Evolutionary conservation across 768 basidiomycete species (phyloP).

Genomic region (Tricholoma saponaceum): DNA sequence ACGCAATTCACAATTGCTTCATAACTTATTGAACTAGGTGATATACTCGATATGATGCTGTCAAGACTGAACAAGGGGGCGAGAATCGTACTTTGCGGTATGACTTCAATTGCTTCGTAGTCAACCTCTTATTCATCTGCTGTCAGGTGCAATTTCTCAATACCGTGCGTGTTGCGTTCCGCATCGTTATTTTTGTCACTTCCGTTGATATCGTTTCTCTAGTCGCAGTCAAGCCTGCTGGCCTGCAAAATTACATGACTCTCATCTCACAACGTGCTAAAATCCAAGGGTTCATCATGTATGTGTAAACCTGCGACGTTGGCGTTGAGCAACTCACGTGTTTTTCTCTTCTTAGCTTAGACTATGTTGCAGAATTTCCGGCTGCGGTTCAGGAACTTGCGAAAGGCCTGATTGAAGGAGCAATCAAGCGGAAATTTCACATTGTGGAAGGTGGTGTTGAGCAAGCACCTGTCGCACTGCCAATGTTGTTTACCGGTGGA

Average conservation of each 20-base stretch:
- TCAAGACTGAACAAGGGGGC: constrained; percentile 73
- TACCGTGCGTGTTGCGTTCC: constrained; percentile 63
- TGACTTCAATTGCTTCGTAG: constrained; percentile 17
- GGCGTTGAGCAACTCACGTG: not conserved
- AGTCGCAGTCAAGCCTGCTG: constrained; percentile 61
- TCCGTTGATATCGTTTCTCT: not conserved
- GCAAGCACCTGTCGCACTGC: constrained; percentile 66
- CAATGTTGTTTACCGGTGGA: constrained; percentile 67
- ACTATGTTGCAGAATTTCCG: constrained; percentile 62
- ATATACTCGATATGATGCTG: constrained; percentile 77
- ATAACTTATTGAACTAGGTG: constrained; percentile 39
- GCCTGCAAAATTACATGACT: constrained; percentile 60
- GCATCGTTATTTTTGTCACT: not conserved
- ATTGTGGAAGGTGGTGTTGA: constrained; percentile 69
- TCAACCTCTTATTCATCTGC: not conserved
- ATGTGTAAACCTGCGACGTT: constrained; percentile 17
- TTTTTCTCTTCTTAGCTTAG: constrained; percentile 45
- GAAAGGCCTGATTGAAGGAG: constrained; percentile 56
- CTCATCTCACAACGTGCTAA: constrained; percentile 76
- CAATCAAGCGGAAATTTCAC: constrained; percentile 79
- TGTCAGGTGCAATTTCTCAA: constrained; percentile 73
- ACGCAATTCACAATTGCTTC: not conserved
- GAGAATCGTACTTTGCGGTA: constrained; percentile 79
- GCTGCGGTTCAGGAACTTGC: constrained; percentile 56
- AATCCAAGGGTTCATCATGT: constrained; percentile 85